Percentiles rank a stretch among this genome's conserved stretches.
Conservation (phyloP, 2,329 filamentous ascomycete genomes). For the Phyllosticta paracitricarpa region DNA sequence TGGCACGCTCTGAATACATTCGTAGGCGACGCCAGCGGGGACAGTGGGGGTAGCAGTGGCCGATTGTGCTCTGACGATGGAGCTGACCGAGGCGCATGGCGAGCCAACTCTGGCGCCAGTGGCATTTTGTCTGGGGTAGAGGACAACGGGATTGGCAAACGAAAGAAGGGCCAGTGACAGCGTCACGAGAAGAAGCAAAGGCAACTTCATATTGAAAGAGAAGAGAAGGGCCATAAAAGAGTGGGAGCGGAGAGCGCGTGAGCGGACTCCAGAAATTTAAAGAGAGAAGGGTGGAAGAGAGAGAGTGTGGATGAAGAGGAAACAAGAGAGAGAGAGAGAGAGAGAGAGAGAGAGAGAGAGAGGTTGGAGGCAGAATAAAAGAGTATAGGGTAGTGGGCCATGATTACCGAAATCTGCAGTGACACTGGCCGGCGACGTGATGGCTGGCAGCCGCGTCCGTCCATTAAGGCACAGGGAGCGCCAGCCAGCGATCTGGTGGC, state of each 20-base stretch:
- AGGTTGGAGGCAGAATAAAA: background rate
- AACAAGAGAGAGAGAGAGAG: background rate
- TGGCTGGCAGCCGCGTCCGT: background rate
- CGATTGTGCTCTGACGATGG: background rate
- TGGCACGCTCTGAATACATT: slow-evolving; percentile 37
- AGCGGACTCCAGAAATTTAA: background rate
- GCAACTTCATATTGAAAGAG: slow-evolving; percentile 2
- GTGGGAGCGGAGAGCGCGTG: background rate
- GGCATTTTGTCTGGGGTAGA: slow-evolving; percentile 2
- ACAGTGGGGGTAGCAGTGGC: slow-evolving; percentile 26
- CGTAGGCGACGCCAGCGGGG: slow-evolving; percentile 34
- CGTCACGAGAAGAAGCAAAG: slow-evolving; percentile 1
- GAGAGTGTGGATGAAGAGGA: slow-evolving; percentile 3
- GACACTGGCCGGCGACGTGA: background rate
- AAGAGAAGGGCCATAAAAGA: background rate
- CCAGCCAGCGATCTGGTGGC: background rate
- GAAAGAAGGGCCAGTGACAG: slow-evolving; percentile 1
- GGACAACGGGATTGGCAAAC: slow-evolving; percentile 1
- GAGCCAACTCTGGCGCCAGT: background rate
- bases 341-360: slow-evolving; percentile 1
- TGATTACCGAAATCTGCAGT: background rate
- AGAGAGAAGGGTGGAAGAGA: background rate
- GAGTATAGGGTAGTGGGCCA: background rate
- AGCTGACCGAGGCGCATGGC: slow-evolving; percentile 8
- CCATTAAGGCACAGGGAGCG: background rate